Conservation (phyloP, 805 yeast genomes). For the Saccharomycopsis schoenii region DNA sequence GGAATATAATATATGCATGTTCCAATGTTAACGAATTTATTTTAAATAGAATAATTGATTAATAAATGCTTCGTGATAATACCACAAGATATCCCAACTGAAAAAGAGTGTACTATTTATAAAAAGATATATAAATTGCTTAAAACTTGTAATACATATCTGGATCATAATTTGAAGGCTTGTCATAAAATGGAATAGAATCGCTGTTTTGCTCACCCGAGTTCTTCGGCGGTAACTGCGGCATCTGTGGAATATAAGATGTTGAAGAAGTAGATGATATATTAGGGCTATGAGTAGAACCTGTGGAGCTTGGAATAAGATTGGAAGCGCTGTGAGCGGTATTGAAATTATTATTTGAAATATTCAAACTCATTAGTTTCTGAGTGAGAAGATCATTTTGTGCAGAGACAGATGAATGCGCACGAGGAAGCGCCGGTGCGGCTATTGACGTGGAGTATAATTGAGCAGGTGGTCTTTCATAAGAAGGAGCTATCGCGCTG, state of each 20-base stretch:
- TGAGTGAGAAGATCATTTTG: not conserved
- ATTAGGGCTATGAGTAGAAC: not conserved
- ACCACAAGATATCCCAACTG: no score
- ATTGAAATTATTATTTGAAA: slow-evolving; percentile 1
- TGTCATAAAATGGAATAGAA: slow-evolving; percentile 33
- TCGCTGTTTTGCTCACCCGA: not conserved
- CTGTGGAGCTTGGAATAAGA: slow-evolving; percentile 17
- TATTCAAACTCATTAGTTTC: not conserved
- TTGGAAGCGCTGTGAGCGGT: slow-evolving; percentile 10
- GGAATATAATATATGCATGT: not conserved
- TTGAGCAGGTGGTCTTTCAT: not conserved
- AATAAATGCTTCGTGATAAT: not conserved
- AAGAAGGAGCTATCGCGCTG: not conserved
- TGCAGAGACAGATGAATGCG: not conserved
- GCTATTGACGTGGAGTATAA: not conserved
- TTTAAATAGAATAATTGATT: not conserved
- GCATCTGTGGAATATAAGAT: slow-evolving; percentile 3
- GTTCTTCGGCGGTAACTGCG: slow-evolving; percentile 7
- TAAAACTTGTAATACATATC: slow-evolving; percentile 30
- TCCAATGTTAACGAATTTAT: not conserved
- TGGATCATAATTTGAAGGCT: slow-evolving; percentile 42
- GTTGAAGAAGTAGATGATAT: not conserved
- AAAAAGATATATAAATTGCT: not conserved
- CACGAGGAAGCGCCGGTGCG: not conserved
- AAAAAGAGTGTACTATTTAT: not conserved